Evolutionary conservation across 2,329 filamentous ascomycete species (phyloP), one percentile per base, ranked within the genome.

Genomic region (Tolypocladium nubicola): DNA sequence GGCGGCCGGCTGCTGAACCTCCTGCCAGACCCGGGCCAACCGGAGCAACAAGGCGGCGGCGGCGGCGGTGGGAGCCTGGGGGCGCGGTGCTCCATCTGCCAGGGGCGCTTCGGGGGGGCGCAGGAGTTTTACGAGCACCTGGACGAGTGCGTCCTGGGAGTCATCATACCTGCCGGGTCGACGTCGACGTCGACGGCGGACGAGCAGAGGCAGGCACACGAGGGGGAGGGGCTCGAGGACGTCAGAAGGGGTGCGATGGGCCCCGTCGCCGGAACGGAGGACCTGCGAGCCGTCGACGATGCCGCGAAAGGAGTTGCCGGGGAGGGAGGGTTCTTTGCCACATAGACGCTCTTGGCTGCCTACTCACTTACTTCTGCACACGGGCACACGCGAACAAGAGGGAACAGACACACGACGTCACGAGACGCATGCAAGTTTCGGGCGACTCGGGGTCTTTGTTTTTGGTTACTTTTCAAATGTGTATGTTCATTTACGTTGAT

Each of bases 51-150:
- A n/a, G 33, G 23, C 23, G 23, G 23, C 23, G 23, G 23, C 23
- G 23, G 39, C 8, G 40, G 37, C 9, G 14, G 41, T 21, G 38
- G 16, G 5, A 60, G 67, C 35, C 80, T 84, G 10, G 88, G 88
- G 54, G 92, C 91, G 62, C 90, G 88, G 70, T 97, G 93, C 73
- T 96, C 90, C 4, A 97, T 94, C 62, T 97, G 93, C 73, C 82
- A 85, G 47, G 89, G 84, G 9, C 75, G 76, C 16, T 97, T 96
- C 70, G 80, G 81, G 63, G 93, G 87, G 60, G 90, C 93, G 3
- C 93, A 97, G 72, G 93, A 97, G 68, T 97, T 97, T 75, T 97
- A 97, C 71, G 93, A 97, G 75, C 93, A 97, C 78, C 78, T 97
- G 63, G 93, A 88, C 62, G 81, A 84, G 63, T 84, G 81, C 56